Percentiles rank a stretch among this genome's conserved stretches.
These are phyloP conservation scores for Chlorella sp. DNA, from an alignment of 139 green algal genomes.

Conservation along the genomic window DNA sequence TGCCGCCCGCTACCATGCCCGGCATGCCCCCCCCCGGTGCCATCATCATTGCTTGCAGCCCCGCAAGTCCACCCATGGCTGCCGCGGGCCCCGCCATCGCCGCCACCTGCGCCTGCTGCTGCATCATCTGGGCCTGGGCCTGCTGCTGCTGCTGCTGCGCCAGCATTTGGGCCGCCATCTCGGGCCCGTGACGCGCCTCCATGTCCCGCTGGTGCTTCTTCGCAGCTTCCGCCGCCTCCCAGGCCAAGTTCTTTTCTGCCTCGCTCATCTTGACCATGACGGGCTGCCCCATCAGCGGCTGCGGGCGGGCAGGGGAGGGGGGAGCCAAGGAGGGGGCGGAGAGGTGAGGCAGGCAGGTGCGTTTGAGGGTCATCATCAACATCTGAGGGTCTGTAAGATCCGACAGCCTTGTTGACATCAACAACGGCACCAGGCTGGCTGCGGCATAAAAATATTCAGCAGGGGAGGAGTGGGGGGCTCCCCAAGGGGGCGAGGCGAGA, in stretches of 20 bases:
- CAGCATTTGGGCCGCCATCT: neutral
- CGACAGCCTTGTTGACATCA: too few relatives aligned
- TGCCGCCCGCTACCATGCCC: neutral
- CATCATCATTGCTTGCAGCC: neutral
- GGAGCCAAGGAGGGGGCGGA: neutral
- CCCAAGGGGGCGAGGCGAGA: too few relatives aligned
- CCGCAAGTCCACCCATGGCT: neutral
- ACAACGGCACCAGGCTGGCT: too few relatives aligned
- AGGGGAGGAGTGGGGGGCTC: too few relatives aligned
- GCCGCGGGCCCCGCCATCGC: neutral
- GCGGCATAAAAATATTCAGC: too few relatives aligned
- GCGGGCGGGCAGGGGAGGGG: neutral
- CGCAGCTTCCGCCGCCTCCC: conserved; percentile 82
- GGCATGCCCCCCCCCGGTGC: neutral
- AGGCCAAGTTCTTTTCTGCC: conserved; percentile 96
- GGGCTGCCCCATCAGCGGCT: conserved; percentile 82
- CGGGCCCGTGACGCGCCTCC: conserved; percentile 8
- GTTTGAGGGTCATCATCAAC: too few relatives aligned
- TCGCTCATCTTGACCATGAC: conserved; percentile 96
- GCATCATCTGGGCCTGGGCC: too few relatives aligned
- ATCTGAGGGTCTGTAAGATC: too few relatives aligned
- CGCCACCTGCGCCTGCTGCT: too few relatives aligned
- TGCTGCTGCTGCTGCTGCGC: neutral
- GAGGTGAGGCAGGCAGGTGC: neutral
- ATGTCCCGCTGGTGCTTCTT: conserved; percentile 40